Conservation (phyloP, 1,284 basidiomycete genomes). For the Leccinum solheimii region DNA sequence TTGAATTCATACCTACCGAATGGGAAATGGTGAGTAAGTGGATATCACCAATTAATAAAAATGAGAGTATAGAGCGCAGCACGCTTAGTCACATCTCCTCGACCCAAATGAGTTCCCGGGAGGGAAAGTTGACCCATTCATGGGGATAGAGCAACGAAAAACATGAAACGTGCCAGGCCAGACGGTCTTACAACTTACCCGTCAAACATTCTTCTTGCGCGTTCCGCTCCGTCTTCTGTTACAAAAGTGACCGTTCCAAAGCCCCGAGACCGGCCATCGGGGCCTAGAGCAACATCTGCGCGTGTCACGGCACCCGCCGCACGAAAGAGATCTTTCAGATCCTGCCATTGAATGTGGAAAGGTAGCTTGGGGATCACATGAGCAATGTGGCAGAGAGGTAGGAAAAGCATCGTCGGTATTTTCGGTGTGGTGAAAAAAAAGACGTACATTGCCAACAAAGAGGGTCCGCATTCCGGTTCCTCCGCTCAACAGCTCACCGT, state of each 20-base stretch:
- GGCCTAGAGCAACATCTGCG: conserved; percentile 90
- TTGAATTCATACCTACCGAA: conserved; percentile 77
- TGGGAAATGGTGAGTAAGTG: conserved; percentile 12
- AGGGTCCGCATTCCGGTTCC: conserved; percentile 53
- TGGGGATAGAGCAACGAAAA: background rate
- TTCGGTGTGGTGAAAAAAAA: conserved; percentile 14
- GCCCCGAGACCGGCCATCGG: conserved; percentile 92
- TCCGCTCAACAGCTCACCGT: conserved; percentile 31
- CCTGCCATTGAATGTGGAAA: conserved; percentile 97
- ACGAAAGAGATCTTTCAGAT: conserved; percentile 95
- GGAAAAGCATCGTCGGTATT: background rate
- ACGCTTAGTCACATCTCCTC: background rate
- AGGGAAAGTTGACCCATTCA: background rate
- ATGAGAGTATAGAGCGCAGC: background rate
- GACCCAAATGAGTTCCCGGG: background rate
- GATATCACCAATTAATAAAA: background rate
- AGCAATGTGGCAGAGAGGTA: conserved; percentile 17
- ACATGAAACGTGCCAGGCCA: background rate
- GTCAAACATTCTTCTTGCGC: conserved; percentile 84
- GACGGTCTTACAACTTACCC: conserved; percentile 53
- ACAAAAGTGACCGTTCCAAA: conserved; percentile 95
- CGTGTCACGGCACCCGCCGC: conserved; percentile 91
- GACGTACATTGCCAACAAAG: conserved; percentile 68
- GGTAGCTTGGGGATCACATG: conserved; percentile 67
- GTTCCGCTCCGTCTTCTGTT: conserved; percentile 84